Evolutionary conservation across 352 stramenopile species (phyloP).

Genomic region (Phytopythium litorale): DNA sequence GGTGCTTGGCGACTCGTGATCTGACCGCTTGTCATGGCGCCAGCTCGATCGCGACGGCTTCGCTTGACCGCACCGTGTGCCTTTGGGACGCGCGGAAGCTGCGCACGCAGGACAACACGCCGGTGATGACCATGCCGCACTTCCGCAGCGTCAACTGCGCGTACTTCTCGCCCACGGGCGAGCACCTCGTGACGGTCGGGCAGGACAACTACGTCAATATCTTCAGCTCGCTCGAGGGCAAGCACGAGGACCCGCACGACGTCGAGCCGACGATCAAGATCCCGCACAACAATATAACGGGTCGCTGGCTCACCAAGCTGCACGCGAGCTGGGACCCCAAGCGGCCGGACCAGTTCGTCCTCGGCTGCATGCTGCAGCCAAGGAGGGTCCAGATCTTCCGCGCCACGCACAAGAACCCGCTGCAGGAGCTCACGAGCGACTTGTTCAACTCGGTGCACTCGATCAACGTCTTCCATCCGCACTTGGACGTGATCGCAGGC

Average conservation of each 20-base stretch:
- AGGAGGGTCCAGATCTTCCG: slow-evolving; percentile 82
- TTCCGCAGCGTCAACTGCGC: slow-evolving; percentile 82
- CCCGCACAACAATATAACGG: slow-evolving; percentile 84
- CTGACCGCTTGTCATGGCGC: background rate
- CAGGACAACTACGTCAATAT: slow-evolving; percentile 81
- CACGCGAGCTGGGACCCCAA: slow-evolving; percentile 81
- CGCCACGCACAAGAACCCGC: slow-evolving; percentile 52
- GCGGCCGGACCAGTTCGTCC: slow-evolving; percentile 64
- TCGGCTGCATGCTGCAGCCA: slow-evolving; percentile 80
- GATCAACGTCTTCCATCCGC: slow-evolving; percentile 84
- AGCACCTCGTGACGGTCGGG: slow-evolving; percentile 73
- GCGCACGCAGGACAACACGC: slow-evolving; percentile 28
- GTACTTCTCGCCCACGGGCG: slow-evolving; percentile 75
- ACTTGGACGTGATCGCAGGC: slow-evolving; percentile 58
- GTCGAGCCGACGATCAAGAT: slow-evolving; percentile 37
- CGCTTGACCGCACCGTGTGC: slow-evolving; percentile 73
- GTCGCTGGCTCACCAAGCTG: slow-evolving; percentile 86
- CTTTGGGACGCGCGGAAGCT: slow-evolving; percentile 79
- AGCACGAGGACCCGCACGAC: slow-evolving; percentile 18
- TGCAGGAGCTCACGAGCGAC: slow-evolving; percentile 66
- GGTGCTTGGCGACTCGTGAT: slow-evolving; percentile 6
- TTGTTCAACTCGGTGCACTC: slow-evolving; percentile 82
- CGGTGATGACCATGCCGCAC: slow-evolving; percentile 62
- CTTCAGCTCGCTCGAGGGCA: slow-evolving; percentile 44
- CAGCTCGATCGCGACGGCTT: slow-evolving; percentile 75